phyloP scores from a whole-genome alignment of 2,329 filamentous ascomycete genomes.

The Beauveria pseudobassiana region DNA sequence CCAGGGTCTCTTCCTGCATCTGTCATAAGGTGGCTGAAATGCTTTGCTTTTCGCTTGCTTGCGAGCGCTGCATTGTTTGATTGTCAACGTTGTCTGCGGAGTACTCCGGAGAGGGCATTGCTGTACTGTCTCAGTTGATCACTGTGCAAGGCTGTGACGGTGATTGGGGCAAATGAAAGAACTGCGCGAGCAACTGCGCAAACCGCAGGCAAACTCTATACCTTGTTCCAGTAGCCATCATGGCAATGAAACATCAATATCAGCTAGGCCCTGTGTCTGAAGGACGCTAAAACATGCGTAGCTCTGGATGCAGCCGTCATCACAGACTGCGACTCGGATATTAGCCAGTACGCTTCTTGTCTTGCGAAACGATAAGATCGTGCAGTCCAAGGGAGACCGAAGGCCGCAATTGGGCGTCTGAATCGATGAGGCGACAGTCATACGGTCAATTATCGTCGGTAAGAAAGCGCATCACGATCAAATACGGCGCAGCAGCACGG shows the following conservation, averaged over 20 bases:
- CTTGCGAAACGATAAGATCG: too few relatives aligned
- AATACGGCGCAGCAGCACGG: background rate
- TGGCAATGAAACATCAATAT: background rate
- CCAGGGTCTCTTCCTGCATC: conserved; percentile 2
- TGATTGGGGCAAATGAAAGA: background rate
- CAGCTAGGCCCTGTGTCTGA: background rate
- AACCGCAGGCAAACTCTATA: too few relatives aligned
- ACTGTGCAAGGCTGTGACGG: background rate
- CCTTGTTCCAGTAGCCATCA: background rate
- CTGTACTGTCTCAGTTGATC: background rate
- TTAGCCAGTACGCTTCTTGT: background rate
- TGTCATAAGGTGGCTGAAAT: background rate
- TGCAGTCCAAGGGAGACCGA: too few relatives aligned
- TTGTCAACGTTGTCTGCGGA: background rate
- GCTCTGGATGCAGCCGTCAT: background rate
- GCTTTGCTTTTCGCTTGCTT: background rate
- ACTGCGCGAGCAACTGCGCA: too few relatives aligned
- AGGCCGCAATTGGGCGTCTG: background rate
- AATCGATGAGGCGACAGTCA: background rate
- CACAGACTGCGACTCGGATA: background rate
- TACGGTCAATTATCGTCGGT: background rate
- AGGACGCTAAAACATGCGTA: background rate
- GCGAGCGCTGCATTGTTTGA: background rate
- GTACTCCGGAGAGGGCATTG: background rate
- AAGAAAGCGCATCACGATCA: background rate